These are phyloP conservation scores for Clausena lansium DNA, from an alignment of 345 rosid genomes.

Conservation along the genomic window DNA sequence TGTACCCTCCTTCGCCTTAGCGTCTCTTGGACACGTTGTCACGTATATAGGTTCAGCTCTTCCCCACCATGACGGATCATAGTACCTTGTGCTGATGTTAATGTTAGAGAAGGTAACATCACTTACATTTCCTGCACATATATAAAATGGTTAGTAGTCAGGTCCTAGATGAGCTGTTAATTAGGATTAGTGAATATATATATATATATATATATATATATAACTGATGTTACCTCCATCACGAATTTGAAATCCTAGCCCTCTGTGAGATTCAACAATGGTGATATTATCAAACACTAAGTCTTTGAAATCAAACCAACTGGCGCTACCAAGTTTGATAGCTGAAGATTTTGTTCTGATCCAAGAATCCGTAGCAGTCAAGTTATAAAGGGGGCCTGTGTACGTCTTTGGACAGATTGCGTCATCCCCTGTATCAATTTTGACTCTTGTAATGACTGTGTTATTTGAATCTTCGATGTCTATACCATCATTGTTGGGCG, in stretches of 20 bases:
- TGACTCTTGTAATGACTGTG: slow-evolving; percentile 66
- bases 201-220: no score
- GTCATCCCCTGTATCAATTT: slow-evolving; percentile 85
- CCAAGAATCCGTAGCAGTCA: slow-evolving; percentile 82
- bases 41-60: slow-evolving; percentile 94
- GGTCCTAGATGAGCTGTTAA: no score
- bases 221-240: slow-evolving; percentile 70
- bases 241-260: slow-evolving; percentile 80
- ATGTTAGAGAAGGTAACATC: slow-evolving; percentile 82
- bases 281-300: slow-evolving; percentile 80
- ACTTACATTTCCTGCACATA: slow-evolving; percentile 76
- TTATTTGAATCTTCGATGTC: slow-evolving; percentile 87
- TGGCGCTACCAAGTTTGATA: slow-evolving; percentile 93
- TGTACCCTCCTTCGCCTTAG: slow-evolving; percentile 49
- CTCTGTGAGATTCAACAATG: slow-evolving; percentile 82
- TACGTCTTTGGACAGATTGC: slow-evolving; percentile 91
- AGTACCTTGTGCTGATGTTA: slow-evolving; percentile 80
- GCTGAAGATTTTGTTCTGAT: slow-evolving; percentile 91
- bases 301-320: slow-evolving; percentile 68
- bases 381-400: slow-evolving; percentile 61
- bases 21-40: slow-evolving; percentile 64
- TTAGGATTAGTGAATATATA: no score
- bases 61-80: slow-evolving; percentile 92
- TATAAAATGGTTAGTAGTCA: background rate
- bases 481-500: slow-evolving; percentile 92